phyloP scores from a whole-genome alignment of 2,329 filamentous ascomycete species.

The Dothideomycetes sp. region DNA sequence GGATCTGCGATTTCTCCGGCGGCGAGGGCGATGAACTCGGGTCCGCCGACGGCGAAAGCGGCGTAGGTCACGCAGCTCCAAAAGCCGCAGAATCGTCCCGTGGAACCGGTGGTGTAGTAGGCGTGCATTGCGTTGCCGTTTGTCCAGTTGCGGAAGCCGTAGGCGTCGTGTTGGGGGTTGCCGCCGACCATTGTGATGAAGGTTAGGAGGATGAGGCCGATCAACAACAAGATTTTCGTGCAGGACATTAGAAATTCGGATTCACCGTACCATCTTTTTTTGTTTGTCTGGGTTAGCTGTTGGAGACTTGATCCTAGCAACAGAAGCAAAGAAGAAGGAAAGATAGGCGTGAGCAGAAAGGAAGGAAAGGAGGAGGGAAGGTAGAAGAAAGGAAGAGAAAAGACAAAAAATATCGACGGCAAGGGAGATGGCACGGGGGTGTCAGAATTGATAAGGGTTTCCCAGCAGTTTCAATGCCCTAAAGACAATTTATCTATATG shows the following conservation, averaged over 20 bases:
- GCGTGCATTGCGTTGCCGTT: slow-evolving; percentile 23
- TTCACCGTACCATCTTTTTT: slow-evolving; percentile 14
- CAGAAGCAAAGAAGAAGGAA: too few species aligned
- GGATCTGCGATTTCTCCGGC: slow-evolving; percentile 47
- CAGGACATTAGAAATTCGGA: slow-evolving; percentile 14
- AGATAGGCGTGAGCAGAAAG: too few species aligned
- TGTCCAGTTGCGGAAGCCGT: slow-evolving; percentile 20
- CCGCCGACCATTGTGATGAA: slow-evolving; percentile 33
- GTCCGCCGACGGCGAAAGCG: slow-evolving; percentile 43
- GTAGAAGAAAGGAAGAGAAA: too few species aligned
- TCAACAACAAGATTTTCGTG: slow-evolving; percentile 28
- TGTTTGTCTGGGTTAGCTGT: too few species aligned
- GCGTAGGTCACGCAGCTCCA: slow-evolving; percentile 26
- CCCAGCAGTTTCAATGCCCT: too few species aligned
- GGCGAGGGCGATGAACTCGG: slow-evolving; percentile 45
- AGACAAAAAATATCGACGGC: too few species aligned
- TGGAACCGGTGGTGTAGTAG: slow-evolving; percentile 24
- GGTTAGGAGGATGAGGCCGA: slow-evolving; percentile 28
- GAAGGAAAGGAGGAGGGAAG: too few species aligned
- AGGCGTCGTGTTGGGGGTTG: slow-evolving; percentile 27
- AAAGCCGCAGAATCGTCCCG: slow-evolving; percentile 24
- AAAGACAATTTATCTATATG: too few species aligned
- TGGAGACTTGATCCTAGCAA: too few species aligned
- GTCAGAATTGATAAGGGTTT: too few species aligned
- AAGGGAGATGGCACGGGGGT: too few species aligned